Evolutionary conservation across 768 basidiomycete species (phyloP).

Genomic region (Podaxis pistillaris): DNA sequence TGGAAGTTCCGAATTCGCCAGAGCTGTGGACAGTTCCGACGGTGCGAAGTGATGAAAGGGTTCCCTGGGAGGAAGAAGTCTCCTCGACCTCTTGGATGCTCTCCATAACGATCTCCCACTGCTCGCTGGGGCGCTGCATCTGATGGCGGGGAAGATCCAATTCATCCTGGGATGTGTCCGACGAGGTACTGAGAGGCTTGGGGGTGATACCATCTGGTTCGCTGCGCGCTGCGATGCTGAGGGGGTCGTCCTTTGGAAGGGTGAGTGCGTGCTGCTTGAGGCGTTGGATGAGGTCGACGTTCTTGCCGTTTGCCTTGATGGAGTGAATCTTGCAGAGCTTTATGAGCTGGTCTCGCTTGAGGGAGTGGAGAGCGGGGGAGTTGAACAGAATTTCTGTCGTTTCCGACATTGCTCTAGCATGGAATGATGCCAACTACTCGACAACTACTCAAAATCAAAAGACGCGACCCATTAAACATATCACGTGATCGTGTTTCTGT

Average conservation of each 20-base stretch:
- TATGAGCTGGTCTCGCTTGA: constrained; percentile 82
- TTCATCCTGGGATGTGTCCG: constrained; percentile 15
- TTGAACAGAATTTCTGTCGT: constrained; percentile 83
- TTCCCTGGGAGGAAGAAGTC: constrained; percentile 42
- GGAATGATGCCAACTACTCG: neutral
- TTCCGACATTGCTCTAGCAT: constrained; percentile 47
- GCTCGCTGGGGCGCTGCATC: constrained; percentile 65
- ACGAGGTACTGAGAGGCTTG: constrained; percentile 3
- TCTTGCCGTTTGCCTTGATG: constrained; percentile 81
- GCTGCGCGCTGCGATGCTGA: constrained; percentile 54
- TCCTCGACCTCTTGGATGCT: constrained; percentile 71
- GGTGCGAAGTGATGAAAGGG: constrained; percentile 46
- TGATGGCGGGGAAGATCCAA: neutral
- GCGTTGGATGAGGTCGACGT: constrained; percentile 65
- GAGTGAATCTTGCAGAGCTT: constrained; percentile 84
- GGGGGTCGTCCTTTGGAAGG: constrained; percentile 55
- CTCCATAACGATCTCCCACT: constrained; percentile 89
- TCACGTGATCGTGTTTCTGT: constrained; percentile 5
- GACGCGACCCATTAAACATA: neutral
- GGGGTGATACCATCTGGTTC: constrained; percentile 32
- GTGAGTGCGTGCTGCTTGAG: constrained; percentile 66
- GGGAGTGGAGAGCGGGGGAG: constrained; percentile 78
- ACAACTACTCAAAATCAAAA: neutral
- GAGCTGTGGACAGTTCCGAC: constrained; percentile 29
- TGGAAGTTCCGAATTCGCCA: constrained; percentile 72